Evolutionary conservation across 1,284 basidiomycete genomes (phyloP), one percentile per base, ranked within the genome.

Genomic region (Fomitopsis pinicola): DNA sequence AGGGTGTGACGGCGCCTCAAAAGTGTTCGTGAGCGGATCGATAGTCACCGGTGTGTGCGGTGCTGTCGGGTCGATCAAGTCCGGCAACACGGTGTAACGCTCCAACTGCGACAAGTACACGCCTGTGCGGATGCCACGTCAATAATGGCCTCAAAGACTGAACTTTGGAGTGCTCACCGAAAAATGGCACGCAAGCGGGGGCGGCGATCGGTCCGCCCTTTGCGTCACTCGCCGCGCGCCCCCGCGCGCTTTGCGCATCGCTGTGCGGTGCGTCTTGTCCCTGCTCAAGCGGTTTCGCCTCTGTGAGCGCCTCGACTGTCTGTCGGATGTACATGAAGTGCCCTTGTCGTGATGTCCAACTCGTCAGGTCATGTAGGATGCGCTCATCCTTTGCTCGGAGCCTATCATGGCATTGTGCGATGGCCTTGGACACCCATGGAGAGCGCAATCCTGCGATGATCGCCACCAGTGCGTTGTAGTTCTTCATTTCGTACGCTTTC

Each of bases 401-500:
- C 19, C 85, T 82, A 40, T 78, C 77, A 88, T 89, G 92, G 17
- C 82, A 81, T 58, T 85, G 84, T 58, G 80, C 77, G 80, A 95
- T 87, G 2, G 88, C 85, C 67, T 77, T 80, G 46, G 79, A 79
- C 4, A 95, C 88, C 83, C 86, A 89, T 8, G 88, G 85, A 63
- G 83, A 88, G 58, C 85, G 84, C 45, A 97, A 79, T 3, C 90
- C 94, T 19, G 88, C 83, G 58, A 97, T 85, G 64, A 97, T 87
- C 50, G 94, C 92, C 1, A 89, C 87, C 52, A 96, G 72, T 1
- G 91, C 88, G 64, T 88, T 87, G 76, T 92, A 94, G 77, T 91
- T 96, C 71, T 84, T 88, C 65, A 89, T 78, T 48, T 80, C 77
- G 72, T 95, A 97, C 59, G 89, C 88, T 87, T 94, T 94, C 94